Base-by-base conservation (phyloP, 208 protist species). In the Acanthamoeba quina region DNA sequence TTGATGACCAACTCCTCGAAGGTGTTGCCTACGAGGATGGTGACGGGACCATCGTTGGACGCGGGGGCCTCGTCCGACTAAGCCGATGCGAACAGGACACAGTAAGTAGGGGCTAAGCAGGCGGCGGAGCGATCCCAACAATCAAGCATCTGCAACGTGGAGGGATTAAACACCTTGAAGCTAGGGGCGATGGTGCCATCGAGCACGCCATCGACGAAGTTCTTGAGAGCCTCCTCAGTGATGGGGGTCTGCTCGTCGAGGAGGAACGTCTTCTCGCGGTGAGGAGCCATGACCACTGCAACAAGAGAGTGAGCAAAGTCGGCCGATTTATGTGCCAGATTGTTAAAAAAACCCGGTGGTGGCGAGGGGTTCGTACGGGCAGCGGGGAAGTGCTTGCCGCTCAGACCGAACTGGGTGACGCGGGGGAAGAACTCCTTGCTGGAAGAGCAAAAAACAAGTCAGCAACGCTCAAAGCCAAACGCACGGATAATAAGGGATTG, bases 1-100 rank as follows among this genome's bases (percentile, higher is more conserved):
- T 96, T 94, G 62, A 94, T 62, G 54, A 96, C 96, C 34, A 97
- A 49, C 5, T 93, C 78, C 26, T 95, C 88, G 41, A 94, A 95
- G 86, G 89, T 95, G 29, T 86, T 58, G 83, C 95, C 95, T 47
- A 96, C 94, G 60, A 97, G 68, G 11, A 95, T 86, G 76, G 90
- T 95, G 47, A 97, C 94, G 86, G 66, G 29, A 19, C 90, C 94
- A 49, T 85, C 58, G 83, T 96, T 86, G 41, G 83, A 68, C 58
- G 95, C 95, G 52, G 96, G 96, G 5, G 80, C 34, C 17, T 60
- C 54, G 68, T 96, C 95, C 29, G 95, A 96, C 92, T 80, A 26
- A 9, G 11, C 21, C 19, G 13, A 19, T 19, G 17, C 7, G 52
- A 11, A 11, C 10, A 56, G 17, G 52, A 56, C 52, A 56, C 52